Conservation (phyloP, 805 yeast species). For the Zygoascus biomembranicola region DNA sequence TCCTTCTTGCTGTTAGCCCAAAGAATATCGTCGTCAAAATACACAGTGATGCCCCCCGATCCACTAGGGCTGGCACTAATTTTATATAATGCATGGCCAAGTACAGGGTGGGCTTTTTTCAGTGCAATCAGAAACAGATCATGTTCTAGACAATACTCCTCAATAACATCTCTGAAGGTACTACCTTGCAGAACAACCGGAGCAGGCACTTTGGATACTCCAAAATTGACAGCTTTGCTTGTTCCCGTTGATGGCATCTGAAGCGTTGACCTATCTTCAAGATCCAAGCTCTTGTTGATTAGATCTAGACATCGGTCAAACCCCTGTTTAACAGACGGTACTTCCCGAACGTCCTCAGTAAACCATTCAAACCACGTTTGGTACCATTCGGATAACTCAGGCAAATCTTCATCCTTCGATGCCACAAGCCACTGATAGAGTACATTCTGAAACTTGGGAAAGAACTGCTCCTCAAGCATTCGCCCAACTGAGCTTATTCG, state of each 20-base stretch:
- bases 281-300: constrained; percentile 26
- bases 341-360: constrained; percentile 13
- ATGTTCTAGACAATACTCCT: constrained; percentile 46
- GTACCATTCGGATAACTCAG: constrained; percentile 27
- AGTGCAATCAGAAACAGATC: constrained; percentile 37
- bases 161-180: constrained; percentile 59
- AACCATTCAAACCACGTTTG: constrained; percentile 26
- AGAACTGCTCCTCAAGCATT: constrained; percentile 30
- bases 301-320: constrained; percentile 25
- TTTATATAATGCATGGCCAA: constrained; percentile 40
- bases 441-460: constrained; percentile 33
- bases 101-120: constrained; percentile 26
- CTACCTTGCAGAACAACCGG: constrained; percentile 4
- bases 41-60: constrained; percentile 33
- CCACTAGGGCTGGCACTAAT: constrained; percentile 31
- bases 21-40: constrained; percentile 57
- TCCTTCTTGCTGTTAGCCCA: constrained; percentile 33
- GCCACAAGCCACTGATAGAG: constrained; percentile 25
- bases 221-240: not conserved
- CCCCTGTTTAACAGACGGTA: constrained; percentile 10
- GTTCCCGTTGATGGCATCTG: not conserved
- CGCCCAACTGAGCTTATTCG: constrained; percentile 13
- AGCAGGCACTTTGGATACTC: not conserved
- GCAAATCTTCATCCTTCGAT: constrained; percentile 13
- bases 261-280: not conserved